Conservation (phyloP, 2,329 filamentous ascomycete genomes). For the Pleurostoma richardsiae region DNA sequence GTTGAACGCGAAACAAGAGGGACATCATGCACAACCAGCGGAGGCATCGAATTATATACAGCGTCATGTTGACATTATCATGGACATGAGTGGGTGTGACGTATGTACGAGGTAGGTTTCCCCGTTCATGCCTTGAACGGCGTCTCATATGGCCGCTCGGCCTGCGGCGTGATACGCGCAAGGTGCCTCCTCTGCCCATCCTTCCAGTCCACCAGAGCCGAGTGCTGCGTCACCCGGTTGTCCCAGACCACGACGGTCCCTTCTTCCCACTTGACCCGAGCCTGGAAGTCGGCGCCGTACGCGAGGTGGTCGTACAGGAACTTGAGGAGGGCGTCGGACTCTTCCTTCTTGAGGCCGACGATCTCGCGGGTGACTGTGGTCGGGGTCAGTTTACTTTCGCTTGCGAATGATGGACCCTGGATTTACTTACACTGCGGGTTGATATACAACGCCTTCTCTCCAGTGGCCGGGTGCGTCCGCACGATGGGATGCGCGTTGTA, state of each 20-base stretch:
- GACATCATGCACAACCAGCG: too few species aligned
- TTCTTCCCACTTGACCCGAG: slow-evolving; percentile 70
- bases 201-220: slow-evolving; percentile 77
- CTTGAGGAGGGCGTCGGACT: slow-evolving; percentile 71
- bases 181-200: slow-evolving; percentile 73
- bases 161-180: slow-evolving; percentile 78
- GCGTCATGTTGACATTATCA: too few species aligned
- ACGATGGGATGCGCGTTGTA: slow-evolving; percentile 72
- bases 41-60: too few species aligned
- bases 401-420: background rate
- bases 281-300: slow-evolving; percentile 67
- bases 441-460: slow-evolving; percentile 78
- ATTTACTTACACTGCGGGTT: slow-evolving; percentile 70
- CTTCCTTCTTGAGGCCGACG: slow-evolving; percentile 80
- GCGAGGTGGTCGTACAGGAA: slow-evolving; percentile 75
- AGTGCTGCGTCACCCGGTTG: slow-evolving; percentile 75
- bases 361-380: slow-evolving; percentile 69
- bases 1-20: too few species aligned
- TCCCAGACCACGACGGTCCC: slow-evolving; percentile 86
- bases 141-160: slow-evolving; percentile 72
- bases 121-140: slow-evolving; percentile 33
- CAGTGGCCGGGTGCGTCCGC: slow-evolving; percentile 74
- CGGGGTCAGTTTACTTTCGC: slow-evolving; percentile 11
- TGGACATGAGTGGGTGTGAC: too few species aligned
- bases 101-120: background rate